phyloP scores from a whole-genome alignment of 257 asterid genomes.

The Knoxia roxburghii region DNA sequence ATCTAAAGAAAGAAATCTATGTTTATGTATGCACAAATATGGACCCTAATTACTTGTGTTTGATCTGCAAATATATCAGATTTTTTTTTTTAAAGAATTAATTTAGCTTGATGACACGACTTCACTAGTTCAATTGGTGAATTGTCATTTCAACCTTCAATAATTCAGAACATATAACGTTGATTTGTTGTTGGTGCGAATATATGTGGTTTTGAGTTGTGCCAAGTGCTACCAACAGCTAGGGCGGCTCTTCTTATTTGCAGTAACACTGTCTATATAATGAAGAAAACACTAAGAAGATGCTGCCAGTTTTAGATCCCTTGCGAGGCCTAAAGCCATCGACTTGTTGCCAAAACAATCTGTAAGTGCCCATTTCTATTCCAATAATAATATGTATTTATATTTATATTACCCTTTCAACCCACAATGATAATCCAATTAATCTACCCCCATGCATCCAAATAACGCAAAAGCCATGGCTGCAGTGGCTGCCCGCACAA shows the following conservation, averaged over 20 bases:
- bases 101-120: too few species aligned
- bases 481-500: too few species aligned
- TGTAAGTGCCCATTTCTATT: slow-evolving; percentile 37
- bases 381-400: too few species aligned
- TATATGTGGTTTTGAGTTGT: neutral
- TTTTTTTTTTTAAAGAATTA: too few species aligned
- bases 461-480: too few species aligned
- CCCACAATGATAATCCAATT: neutral
- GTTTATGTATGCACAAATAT: too few species aligned
- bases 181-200: neutral
- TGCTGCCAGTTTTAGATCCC: slow-evolving; percentile 45
- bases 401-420: slow-evolving; percentile 9
- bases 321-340: slow-evolving; percentile 33
- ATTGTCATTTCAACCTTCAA: neutral
- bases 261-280: slow-evolving; percentile 16
- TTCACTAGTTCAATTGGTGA: neutral
- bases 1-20: too few species aligned
- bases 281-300: slow-evolving; percentile 24
- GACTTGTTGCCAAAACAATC: slow-evolving; percentile 41
- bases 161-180: too few species aligned
- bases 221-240: slow-evolving; percentile 1
- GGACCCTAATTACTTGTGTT: too few species aligned
- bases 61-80: too few species aligned
- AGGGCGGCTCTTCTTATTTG: slow-evolving; percentile 9
- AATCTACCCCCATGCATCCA: neutral